Evolutionary conservation across 1,139 yeast species (phyloP).

Genomic region (Saccharomyces hybrid): DNA sequence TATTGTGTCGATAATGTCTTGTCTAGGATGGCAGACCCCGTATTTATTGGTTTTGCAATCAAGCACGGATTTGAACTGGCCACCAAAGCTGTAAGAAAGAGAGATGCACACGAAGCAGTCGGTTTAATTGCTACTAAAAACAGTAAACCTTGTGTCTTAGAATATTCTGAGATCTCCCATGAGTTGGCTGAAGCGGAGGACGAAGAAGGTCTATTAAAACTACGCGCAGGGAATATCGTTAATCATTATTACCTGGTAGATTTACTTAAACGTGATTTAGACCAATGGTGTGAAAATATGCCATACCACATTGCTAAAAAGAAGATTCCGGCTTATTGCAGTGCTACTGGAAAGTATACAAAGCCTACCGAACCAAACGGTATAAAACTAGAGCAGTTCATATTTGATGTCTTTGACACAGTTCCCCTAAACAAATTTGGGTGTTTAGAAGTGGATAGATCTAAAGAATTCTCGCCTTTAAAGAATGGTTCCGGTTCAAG

Average conservation of each 20-base stretch:
- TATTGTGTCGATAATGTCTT: conserved; percentile 94
- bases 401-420: conserved; percentile 89
- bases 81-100: conserved; percentile 91
- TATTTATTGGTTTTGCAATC: conserved; percentile 82
- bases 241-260: conserved; percentile 89
- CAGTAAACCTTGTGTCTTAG: conserved; percentile 81
- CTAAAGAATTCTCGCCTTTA: conserved; percentile 84
- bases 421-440: conserved; percentile 74
- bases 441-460: conserved; percentile 82
- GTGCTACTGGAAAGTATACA: conserved; percentile 42
- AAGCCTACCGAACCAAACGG: conserved; percentile 80
- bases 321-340: conserved; percentile 58
- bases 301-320: conserved; percentile 94
- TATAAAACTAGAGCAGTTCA: conserved; percentile 90
- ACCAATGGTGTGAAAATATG: conserved; percentile 64
- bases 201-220: conserved; percentile 52
- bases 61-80: conserved; percentile 62
- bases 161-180: conserved; percentile 79
- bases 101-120: conserved; percentile 80
- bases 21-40: conserved; percentile 92
- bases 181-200: conserved; percentile 64
- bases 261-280: conserved; percentile 51
- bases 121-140: conserved; percentile 81
- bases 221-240: conserved; percentile 95
- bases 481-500: conserved; percentile 82